These are phyloP conservation scores for Dictyostelium capitatum DNA, from an alignment of 78 protist genomes.

Conservation along the genomic window DNA sequence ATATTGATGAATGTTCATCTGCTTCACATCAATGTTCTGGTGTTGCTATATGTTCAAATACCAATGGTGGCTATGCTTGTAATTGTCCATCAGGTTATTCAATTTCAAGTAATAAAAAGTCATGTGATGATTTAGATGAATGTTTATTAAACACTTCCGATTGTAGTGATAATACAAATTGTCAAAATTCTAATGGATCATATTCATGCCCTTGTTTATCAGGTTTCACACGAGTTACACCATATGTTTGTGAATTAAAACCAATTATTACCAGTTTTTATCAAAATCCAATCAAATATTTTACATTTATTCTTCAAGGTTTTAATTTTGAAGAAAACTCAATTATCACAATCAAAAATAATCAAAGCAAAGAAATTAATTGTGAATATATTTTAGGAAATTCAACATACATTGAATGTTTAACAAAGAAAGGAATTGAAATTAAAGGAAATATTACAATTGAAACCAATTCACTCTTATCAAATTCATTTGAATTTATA, in stretches of 20 bases:
- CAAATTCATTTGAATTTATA: background rate
- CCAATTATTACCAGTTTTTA: background rate
- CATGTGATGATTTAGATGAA: background rate
- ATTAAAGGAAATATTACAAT: background rate
- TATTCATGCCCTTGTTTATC: background rate
- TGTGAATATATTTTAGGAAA: background rate
- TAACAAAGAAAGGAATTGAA: background rate
- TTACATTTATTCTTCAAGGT: background rate
- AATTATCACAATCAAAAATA: background rate
- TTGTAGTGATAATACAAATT: background rate
- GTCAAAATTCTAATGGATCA: background rate
- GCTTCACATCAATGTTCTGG: too few species aligned
- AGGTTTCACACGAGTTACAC: background rate
- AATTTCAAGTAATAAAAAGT: background rate
- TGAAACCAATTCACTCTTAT: background rate
- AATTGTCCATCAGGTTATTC: background rate
- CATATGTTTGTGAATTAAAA: background rate
- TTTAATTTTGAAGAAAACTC: background rate
- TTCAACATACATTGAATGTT: background rate
- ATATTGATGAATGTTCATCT: too few species aligned
- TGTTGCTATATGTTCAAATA: too few species aligned
- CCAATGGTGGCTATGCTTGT: background rate
- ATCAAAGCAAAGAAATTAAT: background rate
- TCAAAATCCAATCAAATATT: background rate
- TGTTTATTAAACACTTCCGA: background rate